These are phyloP conservation scores for Erythrobasidium yunnanense DNA, from an alignment of 768 basidiomycete genomes.

Conservation along the genomic window DNA sequence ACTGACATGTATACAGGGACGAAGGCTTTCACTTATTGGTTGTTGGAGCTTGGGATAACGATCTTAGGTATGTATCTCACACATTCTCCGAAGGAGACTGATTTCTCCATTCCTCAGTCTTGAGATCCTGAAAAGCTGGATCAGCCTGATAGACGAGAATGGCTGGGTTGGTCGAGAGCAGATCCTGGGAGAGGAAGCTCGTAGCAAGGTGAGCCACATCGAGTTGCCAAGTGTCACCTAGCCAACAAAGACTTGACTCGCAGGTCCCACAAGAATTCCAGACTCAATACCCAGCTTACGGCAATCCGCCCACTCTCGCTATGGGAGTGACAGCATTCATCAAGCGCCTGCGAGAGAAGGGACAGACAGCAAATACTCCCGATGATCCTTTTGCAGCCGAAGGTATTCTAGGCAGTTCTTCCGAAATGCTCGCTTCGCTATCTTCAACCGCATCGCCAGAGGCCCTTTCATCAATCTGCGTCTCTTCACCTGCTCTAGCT, in stretches of 20 bases:
- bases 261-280: slow-evolving; percentile 81
- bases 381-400: slow-evolving; percentile 25
- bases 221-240: neutral
- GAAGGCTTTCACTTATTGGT: slow-evolving; percentile 91
- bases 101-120: slow-evolving; percentile 49
- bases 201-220: slow-evolving; percentile 59
- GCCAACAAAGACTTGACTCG: neutral
- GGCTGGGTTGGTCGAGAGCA: slow-evolving; percentile 96
- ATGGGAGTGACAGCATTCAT: slow-evolving; percentile 92
- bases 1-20: slow-evolving; percentile 53
- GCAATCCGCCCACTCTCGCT: slow-evolving; percentile 85
- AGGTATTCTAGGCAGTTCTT: slow-evolving; percentile 4
- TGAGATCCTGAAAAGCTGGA: slow-evolving; percentile 81
- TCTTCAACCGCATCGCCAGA: neutral
- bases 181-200: slow-evolving; percentile 89
- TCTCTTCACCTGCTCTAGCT: slow-evolving; percentile 55
- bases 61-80: slow-evolving; percentile 51
- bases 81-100: neutral
- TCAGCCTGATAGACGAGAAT: slow-evolving; percentile 77
- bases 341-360: slow-evolving; percentile 49
- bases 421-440: slow-evolving; percentile 5
- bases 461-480: slow-evolving; percentile 38
- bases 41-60: slow-evolving; percentile 86
- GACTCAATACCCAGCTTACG: slow-evolving; percentile 83
- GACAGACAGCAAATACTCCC: neutral